Evolutionary conservation across 441 rosid species (phyloP).

Genomic region (Bruguiera hainesii): DNA sequence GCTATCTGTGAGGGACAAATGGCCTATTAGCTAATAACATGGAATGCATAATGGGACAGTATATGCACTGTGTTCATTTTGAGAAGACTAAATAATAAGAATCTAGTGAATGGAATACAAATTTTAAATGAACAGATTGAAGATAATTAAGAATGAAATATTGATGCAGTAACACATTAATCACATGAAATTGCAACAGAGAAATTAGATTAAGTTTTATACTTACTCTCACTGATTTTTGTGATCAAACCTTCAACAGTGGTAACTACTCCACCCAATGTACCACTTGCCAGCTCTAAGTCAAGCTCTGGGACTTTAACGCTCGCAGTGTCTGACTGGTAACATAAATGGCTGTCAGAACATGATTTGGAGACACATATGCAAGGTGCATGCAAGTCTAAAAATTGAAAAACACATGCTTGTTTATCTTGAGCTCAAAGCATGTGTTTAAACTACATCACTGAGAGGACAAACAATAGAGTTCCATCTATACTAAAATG

Average conservation of each 20-base stretch:
- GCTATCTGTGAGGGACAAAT: too few relatives aligned
- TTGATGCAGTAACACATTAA: not conserved
- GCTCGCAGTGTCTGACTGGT: conserved; percentile 90
- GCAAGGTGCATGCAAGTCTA: not conserved
- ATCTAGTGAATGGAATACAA: too few relatives aligned
- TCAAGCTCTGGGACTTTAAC: conserved; percentile 85
- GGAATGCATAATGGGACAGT: too few relatives aligned
- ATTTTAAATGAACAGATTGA: too few relatives aligned
- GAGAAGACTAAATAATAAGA: too few relatives aligned
- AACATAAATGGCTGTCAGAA: conserved; percentile 13
- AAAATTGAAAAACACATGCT: too few relatives aligned
- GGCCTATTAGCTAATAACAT: too few relatives aligned
- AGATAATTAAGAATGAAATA: not conserved
- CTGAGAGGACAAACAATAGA: too few relatives aligned
- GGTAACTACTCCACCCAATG: conserved; percentile 88
- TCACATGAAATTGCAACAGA: not conserved
- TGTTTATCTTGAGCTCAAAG: too few relatives aligned
- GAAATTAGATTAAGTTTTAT: conserved; percentile 11
- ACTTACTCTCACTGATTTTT: conserved; percentile 93
- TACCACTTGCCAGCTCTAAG: conserved; percentile 86
- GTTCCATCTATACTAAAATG: too few relatives aligned
- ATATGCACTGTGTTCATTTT: too few relatives aligned
- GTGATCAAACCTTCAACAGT: conserved; percentile 97
- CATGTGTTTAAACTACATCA: too few relatives aligned
- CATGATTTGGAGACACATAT: not conserved